These are phyloP conservation scores for Eimeria praecox DNA, from an alignment of 169 alveolate genomes.

Conservation along the genomic window DNA sequence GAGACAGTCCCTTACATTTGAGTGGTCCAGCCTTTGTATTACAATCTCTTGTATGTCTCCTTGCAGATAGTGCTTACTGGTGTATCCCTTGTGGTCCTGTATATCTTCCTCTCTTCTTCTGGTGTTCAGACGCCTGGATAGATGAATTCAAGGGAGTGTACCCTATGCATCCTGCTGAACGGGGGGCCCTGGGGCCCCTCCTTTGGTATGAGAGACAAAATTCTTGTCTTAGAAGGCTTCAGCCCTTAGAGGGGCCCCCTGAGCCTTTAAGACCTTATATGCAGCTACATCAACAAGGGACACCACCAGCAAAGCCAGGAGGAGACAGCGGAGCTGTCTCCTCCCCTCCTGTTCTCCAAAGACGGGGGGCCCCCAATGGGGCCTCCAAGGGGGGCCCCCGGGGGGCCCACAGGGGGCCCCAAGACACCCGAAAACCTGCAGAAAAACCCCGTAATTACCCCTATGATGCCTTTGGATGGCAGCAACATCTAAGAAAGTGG, in stretches of 20 bases:
- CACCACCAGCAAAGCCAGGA: not conserved
- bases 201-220: constrained; percentile 33
- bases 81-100: constrained; percentile 44
- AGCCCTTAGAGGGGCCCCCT: not conserved
- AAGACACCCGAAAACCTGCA: not conserved
- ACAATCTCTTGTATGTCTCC: constrained; percentile 36
- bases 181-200: constrained; percentile 41
- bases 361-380: not conserved
- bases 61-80: constrained; percentile 44
- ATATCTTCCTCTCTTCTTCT: constrained; percentile 44
- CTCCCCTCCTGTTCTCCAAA: too few species aligned
- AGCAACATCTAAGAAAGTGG: constrained; percentile 24
- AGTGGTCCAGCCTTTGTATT: constrained; percentile 55
- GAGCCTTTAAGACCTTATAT: constrained; percentile 25
- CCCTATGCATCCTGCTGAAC: not conserved
- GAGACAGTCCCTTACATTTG: constrained; percentile 26
- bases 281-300: not conserved
- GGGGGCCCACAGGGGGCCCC: too few species aligned
- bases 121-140: constrained; percentile 45
- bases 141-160: constrained; percentile 24
- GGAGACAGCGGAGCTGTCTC: not conserved
- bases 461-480: constrained; percentile 31
- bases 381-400: not conserved
- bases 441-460: not conserved
- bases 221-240: not conserved